These are phyloP conservation scores for Linum usitatissimum DNA, from an alignment of 345 rosid species.

Conservation along the genomic window DNA sequence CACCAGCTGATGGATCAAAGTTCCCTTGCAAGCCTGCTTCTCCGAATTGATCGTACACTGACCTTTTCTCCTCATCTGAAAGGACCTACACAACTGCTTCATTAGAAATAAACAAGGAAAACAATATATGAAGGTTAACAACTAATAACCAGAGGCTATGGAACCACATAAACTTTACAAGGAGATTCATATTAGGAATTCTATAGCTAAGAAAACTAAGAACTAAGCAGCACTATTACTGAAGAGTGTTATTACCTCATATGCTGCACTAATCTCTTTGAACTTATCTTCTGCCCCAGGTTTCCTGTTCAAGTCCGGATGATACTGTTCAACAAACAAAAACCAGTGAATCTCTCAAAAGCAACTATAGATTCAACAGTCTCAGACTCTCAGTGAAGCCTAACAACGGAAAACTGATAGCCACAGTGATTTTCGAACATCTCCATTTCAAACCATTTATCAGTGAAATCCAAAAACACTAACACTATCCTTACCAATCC, in stretches of 20 bases:
- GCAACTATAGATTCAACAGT: neutral
- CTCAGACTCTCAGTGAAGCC: neutral
- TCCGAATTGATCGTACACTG: constrained; percentile 74
- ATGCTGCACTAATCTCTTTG: constrained; percentile 93
- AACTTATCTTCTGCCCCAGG: constrained; percentile 89
- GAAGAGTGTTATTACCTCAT: constrained; percentile 47
- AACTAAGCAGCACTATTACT: neutral
- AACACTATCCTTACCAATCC: no score
- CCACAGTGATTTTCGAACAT: no score
- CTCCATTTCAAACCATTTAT: no score
- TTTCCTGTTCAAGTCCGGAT: constrained; percentile 74
- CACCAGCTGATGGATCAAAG: constrained; percentile 39
- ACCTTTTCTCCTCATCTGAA: constrained; percentile 89
- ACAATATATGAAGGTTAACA: neutral
- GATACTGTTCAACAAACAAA: constrained; percentile 47
- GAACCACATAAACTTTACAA: neutral
- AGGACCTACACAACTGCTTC: constrained; percentile 58
- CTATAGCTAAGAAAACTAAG: neutral
- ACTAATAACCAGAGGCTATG: no score
- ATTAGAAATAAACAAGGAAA: constrained; percentile 19
- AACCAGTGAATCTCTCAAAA: constrained; percentile 14
- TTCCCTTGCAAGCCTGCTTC: constrained; percentile 63
- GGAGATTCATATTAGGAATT: neutral
- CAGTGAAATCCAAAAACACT: no score
- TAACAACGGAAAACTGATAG: neutral